Percentiles rank a stretch among this genome's conserved stretches.
These are phyloP conservation scores for Neurospora sublineolata DNA, from an alignment of 495 filamentous ascomycete genomes.

Conservation along the genomic window DNA sequence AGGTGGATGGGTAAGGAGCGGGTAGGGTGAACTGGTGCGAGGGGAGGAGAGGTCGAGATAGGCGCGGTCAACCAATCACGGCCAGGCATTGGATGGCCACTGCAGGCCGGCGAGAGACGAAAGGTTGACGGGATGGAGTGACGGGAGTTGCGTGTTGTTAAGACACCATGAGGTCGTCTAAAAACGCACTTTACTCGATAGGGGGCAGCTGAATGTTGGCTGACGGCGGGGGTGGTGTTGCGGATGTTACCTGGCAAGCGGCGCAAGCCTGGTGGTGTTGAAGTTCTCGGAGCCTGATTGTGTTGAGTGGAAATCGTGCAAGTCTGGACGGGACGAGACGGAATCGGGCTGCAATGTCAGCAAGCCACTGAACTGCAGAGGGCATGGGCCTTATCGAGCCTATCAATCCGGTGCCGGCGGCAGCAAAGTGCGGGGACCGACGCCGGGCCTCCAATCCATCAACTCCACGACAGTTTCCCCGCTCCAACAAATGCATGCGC, in stretches of 20 bases:
- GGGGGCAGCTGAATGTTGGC: neutral
- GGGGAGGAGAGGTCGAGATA: neutral
- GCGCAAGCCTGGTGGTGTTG: neutral
- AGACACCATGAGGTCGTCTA: neutral
- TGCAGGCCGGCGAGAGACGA: neutral
- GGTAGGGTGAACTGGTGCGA: neutral
- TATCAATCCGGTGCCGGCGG: neutral
- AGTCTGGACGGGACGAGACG: neutral
- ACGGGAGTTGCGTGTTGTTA: neutral
- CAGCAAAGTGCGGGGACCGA: neutral
- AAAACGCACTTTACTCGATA: neutral
- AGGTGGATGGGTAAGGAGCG: neutral
- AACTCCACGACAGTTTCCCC: neutral
- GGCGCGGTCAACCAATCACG: neutral
- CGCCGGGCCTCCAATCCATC: neutral
- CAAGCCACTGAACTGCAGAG: neutral
- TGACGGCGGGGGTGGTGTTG: neutral
- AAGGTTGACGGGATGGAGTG: neutral
- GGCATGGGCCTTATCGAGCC: neutral
- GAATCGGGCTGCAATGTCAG: neutral
- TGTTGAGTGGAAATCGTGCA: neutral
- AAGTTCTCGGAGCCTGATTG: neutral
- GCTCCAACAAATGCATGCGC: neutral
- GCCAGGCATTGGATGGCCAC: neutral
- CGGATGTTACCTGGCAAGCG: neutral